phyloP scores from a whole-genome alignment of 306 rosid species.

The Malus sylvestris region DNA sequence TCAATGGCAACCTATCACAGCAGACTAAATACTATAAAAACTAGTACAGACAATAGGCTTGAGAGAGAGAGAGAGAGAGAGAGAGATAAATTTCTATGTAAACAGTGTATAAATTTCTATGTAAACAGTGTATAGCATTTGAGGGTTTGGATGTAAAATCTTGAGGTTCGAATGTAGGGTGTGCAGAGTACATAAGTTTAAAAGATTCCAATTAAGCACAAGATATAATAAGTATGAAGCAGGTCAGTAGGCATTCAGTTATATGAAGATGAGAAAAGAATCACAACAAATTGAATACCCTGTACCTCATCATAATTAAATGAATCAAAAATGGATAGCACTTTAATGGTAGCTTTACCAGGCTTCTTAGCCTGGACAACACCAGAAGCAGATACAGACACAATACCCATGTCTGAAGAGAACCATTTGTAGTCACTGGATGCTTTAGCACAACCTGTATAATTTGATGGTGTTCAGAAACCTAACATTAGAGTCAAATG shows the following conservation, averaged over 20 bases:
- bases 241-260: neutral
- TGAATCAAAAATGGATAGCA: slow-evolving; percentile 58
- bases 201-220: neutral
- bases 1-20: slow-evolving; percentile 61
- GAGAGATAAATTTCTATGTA: neutral
- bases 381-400: slow-evolving; percentile 74
- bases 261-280: neutral
- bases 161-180: neutral
- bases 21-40: slow-evolving; percentile 6
- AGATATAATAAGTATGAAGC: neutral
- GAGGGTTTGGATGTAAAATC: neutral
- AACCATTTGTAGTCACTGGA: slow-evolving; percentile 77
- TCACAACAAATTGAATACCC: neutral
- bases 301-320: slow-evolving; percentile 83
- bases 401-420: slow-evolving; percentile 59
- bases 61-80: neutral
- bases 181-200: neutral
- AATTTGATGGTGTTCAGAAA: slow-evolving; percentile 7
- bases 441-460: slow-evolving; percentile 74
- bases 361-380: slow-evolving; percentile 80
- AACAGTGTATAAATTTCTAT: neutral
- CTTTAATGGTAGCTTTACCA: slow-evolving; percentile 82
- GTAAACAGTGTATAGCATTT: neutral
- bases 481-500: slow-evolving; percentile 12
- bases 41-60: neutral